Conservation (phyloP, 129 eudicot species). For the Ambrosia artemisiifolia region DNA sequence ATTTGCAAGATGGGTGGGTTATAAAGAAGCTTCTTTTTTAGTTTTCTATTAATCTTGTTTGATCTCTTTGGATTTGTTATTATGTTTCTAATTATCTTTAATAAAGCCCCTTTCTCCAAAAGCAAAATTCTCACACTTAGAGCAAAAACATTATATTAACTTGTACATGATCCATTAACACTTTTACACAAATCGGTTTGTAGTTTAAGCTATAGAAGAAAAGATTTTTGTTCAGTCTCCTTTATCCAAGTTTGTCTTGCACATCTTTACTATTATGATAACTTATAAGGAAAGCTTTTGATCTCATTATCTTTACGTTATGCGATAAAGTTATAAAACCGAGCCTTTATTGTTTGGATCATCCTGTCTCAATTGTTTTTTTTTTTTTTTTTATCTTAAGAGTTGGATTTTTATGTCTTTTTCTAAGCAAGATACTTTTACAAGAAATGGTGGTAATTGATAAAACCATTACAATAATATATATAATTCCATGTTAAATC, state of each 20-base stretch:
- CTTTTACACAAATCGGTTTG: not conserved
- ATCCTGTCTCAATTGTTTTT: no score
- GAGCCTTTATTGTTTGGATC: no score
- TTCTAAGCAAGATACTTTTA: not conserved
- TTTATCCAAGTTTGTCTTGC: no score
- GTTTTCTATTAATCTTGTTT: constrained; percentile 24
- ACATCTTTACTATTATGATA: not conserved
- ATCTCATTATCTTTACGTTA: not conserved
- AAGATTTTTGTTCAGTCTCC: no score
- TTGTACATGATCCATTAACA: not conserved
- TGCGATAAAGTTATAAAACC: no score
- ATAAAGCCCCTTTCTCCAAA: constrained; percentile 14
- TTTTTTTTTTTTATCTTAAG: no score
- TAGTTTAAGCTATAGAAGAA: no score
- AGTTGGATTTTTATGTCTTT: not conserved
- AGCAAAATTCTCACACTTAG: not conserved
- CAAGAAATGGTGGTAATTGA: not conserved
- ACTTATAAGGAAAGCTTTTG: not conserved
- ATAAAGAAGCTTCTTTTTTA: constrained; percentile 53
- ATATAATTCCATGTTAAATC: not conserved
- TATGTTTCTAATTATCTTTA: constrained; percentile 16
- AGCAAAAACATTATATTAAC: not conserved
- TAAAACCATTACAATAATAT: not conserved
- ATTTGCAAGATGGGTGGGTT: constrained; percentile 50
- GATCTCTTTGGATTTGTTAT: constrained; percentile 27